Conservation (phyloP, 2,329 filamentous ascomycete species). For the Phyllosticta capitalensis region DNA sequence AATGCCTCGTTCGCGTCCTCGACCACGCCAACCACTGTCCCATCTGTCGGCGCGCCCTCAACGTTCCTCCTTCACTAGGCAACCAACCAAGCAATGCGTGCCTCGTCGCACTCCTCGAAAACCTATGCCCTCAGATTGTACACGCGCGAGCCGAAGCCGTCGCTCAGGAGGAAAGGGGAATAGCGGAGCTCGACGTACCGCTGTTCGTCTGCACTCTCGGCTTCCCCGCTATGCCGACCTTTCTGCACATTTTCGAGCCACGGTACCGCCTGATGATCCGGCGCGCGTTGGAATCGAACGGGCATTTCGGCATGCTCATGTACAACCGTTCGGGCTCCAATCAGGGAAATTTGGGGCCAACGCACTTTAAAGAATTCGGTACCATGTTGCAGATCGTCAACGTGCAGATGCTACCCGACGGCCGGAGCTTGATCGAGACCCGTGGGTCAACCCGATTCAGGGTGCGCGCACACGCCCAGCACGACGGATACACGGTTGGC, state of each 20-base stretch:
- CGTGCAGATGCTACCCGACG: constrained; percentile 65
- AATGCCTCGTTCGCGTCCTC: constrained; percentile 65
- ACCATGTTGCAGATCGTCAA: constrained; percentile 69
- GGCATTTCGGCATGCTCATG: constrained; percentile 79
- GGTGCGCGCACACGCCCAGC: constrained; percentile 51
- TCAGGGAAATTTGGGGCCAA: constrained; percentile 42
- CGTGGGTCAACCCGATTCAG: constrained; percentile 68
- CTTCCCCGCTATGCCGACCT: constrained; percentile 73
- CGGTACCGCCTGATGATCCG: constrained; percentile 84
- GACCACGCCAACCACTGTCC: constrained; percentile 74
- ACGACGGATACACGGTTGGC: constrained; percentile 74
- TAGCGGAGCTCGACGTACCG: constrained; percentile 48
- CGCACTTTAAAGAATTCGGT: constrained; percentile 62
- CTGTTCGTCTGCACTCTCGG: constrained; percentile 76
- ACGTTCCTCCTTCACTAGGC: constrained; percentile 41
- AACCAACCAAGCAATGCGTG: constrained; percentile 51
- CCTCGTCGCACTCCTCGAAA: constrained; percentile 53
- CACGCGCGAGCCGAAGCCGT: constrained; percentile 47
- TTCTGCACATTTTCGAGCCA: constrained; percentile 88
- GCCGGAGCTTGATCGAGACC: constrained; percentile 72
- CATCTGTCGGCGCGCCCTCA: constrained; percentile 61
- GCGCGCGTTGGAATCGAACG: constrained; percentile 61
- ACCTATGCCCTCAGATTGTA: constrained; percentile 59
- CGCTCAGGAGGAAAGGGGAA: constrained; percentile 47
- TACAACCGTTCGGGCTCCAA: constrained; percentile 47